Evolutionary conservation across 345 rosid species (phyloP).

Genomic region (Salix udensis): DNA sequence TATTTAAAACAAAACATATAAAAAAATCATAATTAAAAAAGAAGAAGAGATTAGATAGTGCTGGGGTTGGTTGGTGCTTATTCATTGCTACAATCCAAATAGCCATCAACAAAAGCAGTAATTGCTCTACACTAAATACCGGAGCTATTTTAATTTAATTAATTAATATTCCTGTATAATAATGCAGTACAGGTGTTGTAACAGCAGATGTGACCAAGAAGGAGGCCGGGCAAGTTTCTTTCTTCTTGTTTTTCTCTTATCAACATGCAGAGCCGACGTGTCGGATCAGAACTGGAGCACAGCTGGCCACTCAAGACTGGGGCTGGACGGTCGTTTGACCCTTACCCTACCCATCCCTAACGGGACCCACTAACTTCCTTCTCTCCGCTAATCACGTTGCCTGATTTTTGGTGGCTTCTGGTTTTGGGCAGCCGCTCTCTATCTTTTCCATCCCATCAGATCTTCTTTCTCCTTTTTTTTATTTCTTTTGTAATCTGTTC

Average conservation of each 20-base stretch:
- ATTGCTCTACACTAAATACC: too few relatives aligned
- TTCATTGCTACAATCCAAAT: too few relatives aligned
- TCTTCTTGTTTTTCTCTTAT: too few relatives aligned
- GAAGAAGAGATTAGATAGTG: too few relatives aligned
- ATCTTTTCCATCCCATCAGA: not conserved
- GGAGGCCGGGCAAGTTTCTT: not conserved
- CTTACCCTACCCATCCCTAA: not conserved
- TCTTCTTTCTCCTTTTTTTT: not conserved
- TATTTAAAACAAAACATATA: too few relatives aligned
- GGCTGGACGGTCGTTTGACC: slow-evolving; percentile 20
- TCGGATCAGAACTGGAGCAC: slow-evolving; percentile 15
- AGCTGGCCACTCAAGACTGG: slow-evolving; percentile 23
- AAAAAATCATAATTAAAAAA: too few relatives aligned
- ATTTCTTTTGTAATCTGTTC: not conserved
- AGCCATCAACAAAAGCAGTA: too few relatives aligned
- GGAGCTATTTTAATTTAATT: too few relatives aligned
- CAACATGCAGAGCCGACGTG: not conserved
- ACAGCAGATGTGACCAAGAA: too few relatives aligned
- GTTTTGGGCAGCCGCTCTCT: not conserved
- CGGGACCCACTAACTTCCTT: slow-evolving; percentile 12
- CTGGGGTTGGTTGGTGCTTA: too few relatives aligned
- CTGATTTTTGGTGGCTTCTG: not conserved
- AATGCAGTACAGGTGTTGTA: not conserved
- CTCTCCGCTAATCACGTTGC: slow-evolving; percentile 2
- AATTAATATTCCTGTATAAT: too few relatives aligned